Conservation (phyloP, 805 yeast species). For the Citeromyces nyonsensis region DNA sequence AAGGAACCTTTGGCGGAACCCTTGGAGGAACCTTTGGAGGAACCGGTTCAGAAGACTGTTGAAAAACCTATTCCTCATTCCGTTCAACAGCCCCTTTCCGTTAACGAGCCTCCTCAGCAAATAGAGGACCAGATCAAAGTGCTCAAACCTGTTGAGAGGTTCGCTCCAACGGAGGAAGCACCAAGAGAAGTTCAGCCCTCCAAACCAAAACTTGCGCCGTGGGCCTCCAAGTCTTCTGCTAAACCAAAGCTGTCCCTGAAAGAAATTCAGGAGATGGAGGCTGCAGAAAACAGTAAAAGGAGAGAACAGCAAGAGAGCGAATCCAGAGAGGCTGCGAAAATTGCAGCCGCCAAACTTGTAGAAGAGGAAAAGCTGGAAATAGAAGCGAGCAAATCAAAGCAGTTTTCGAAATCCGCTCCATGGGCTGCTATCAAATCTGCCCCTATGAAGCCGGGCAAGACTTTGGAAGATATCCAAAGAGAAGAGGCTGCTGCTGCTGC, state of each 20-base stretch:
- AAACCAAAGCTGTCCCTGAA: conserved; percentile 27
- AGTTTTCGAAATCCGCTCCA: conserved; percentile 23
- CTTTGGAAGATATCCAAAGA: conserved; percentile 45
- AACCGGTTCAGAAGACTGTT: background rate
- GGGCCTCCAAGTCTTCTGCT: conserved; percentile 24
- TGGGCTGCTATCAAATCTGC: conserved; percentile 16
- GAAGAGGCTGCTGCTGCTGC: conserved; percentile 32
- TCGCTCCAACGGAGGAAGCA: conserved; percentile 1
- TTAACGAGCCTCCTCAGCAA: background rate
- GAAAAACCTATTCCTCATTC: background rate
- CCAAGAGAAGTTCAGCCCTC: conserved; percentile 3
- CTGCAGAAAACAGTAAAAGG: conserved; percentile 20
- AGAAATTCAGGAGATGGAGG: conserved; percentile 28
- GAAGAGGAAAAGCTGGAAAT: no score
- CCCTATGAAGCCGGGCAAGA: conserved; percentile 21
- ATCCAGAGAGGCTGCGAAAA: conserved; percentile 6
- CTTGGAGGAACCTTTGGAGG: no score
- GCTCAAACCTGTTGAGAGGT: background rate
- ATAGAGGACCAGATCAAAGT: background rate
- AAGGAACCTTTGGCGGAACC: no score
- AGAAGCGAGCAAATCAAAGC: conserved; percentile 7
- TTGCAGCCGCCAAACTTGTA: conserved; percentile 6
- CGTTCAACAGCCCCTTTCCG: conserved; percentile 1
- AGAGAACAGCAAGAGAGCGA: conserved; percentile 9
- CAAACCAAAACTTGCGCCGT: conserved; percentile 27